Percentiles rank a stretch among this genome's conserved stretches.
Conservation (phyloP, 345 rosid species). For the Eucalyptus albens region DNA sequence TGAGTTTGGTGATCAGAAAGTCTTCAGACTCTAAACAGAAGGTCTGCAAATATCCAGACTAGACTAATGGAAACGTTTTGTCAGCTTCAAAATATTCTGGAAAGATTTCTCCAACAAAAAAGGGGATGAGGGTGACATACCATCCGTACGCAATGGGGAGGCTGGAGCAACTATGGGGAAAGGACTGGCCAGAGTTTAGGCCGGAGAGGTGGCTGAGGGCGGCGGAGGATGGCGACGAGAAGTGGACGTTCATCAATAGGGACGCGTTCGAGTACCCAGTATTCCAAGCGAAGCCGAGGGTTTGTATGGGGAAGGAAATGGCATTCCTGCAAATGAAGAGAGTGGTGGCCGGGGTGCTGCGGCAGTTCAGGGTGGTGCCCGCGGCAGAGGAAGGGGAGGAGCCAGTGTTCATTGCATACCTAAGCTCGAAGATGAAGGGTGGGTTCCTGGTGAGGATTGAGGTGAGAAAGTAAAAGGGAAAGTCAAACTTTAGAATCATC, state of each 20-base stretch:
- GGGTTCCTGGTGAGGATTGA: too few relatives aligned
- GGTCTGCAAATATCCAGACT: too few relatives aligned
- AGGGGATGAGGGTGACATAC: slow-evolving; percentile 11
- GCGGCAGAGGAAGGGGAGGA: too few relatives aligned
- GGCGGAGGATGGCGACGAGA: background rate
- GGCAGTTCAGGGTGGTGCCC: too few relatives aligned
- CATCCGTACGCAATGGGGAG: slow-evolving; percentile 34
- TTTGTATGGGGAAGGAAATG: slow-evolving; percentile 36
- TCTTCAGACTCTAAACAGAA: too few relatives aligned
- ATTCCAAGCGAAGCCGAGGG: slow-evolving; percentile 26
- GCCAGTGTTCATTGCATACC: too few relatives aligned
- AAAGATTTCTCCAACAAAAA: background rate
- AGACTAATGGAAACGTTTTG: too few relatives aligned
- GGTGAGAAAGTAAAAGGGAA: too few relatives aligned
- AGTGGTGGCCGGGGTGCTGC: slow-evolving; percentile 5
- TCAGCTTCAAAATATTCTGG: too few relatives aligned
- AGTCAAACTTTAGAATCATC: background rate
- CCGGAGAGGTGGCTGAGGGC: slow-evolving; percentile 6
- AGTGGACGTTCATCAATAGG: slow-evolving; percentile 16
- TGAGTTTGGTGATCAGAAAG: too few relatives aligned
- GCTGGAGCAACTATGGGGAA: slow-evolving; percentile 25
- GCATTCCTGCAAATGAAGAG: slow-evolving; percentile 32
- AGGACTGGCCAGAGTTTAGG: slow-evolving; percentile 17
- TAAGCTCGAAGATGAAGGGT: too few relatives aligned
- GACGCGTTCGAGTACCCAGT: slow-evolving; percentile 20